Base-by-base conservation (phyloP, 495 filamentous ascomycete genomes). In the Penicillium coffeae region DNA sequence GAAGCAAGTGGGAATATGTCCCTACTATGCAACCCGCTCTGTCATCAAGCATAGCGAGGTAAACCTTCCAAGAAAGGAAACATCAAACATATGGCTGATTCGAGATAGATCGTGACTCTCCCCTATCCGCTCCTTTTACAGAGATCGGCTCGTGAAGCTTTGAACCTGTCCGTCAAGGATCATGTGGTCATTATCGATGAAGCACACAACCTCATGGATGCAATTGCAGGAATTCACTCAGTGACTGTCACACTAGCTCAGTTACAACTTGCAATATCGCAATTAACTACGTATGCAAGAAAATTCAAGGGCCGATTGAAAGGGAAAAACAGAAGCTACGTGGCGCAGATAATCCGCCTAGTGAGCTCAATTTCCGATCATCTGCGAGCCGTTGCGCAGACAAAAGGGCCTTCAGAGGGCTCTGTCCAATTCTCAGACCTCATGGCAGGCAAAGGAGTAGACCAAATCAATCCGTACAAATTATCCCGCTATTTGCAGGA, bases 171-270 rank as follows among this genome's bases (percentile, higher is more conserved):
- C 21, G 66, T 98, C 8, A 90, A 91, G 55, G 85, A 81, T 6
- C 91, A 96, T 63, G 76, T 97, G 1, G 80, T 98, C 18, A 86
- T 98, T 36, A 88, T 98, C 52, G 93, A 98, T 58, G 93, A 98
- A 70, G 93, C 94, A 1, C 93, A 98, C 61, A 98, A 98, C 62
- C 78, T 98, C 22, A 96, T 96, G 83, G 90, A 96, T 64, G 88
- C 92, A 1, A 90, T 98, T 37, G 79, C 88, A 1, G 85, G 82
- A 18, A 92, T 96, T 42, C 81, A 97, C 60, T 94, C 93, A 1
- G 79, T 88, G 3, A 79, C 84, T 33, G 77, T 97, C 20, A 81
- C 83, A 8, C 72, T 92, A 4, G 63, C 60, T 18, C 90, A 96
- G 52, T 66, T 97, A 14, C 76, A 83, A 46, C 77, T 72, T 20